Percentiles rank a stretch among this genome's conserved stretches.
phyloP scores from a whole-genome alignment of 202 grass and related monocot species.

The Schoenoplectus tabernaemontani region DNA sequence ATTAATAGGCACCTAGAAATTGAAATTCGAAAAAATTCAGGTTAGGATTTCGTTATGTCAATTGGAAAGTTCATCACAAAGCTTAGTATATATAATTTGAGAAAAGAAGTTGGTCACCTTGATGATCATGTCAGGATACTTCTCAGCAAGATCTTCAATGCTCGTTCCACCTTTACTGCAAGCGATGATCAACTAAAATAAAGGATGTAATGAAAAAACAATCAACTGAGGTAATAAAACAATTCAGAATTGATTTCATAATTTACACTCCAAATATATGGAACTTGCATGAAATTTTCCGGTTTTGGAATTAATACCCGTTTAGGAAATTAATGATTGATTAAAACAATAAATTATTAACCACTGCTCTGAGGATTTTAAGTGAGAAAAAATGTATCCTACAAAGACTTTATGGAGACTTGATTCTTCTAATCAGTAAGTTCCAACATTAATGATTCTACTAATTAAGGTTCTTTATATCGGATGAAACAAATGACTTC shows the following conservation, averaged over 20 bases:
- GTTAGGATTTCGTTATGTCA: not conserved
- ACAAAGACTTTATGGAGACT: not conserved
- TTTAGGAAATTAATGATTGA: not conserved
- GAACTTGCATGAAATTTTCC: not conserved
- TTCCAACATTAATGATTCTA: not conserved
- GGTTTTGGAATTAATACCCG: not conserved
- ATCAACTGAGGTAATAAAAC: constrained; percentile 16
- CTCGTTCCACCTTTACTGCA: constrained; percentile 93
- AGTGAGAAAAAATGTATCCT: not conserved
- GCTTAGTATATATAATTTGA: not conserved
- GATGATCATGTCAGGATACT: constrained; percentile 94
- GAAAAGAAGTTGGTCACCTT: constrained; percentile 42
- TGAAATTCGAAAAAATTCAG: constrained; percentile 21
- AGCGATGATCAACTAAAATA: constrained; percentile 91
- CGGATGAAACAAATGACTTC: not conserved
- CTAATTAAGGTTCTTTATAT: not conserved
- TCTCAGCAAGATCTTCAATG: constrained; percentile 99
- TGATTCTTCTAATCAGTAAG: not conserved
- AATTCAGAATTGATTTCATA: not conserved
- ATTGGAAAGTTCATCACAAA: not conserved
- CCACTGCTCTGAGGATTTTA: not conserved
- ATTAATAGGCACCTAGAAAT: constrained; percentile 82
- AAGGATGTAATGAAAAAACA: constrained; percentile 15
- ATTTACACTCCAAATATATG: not conserved
- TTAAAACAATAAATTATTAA: not conserved